These are phyloP conservation scores for Lasiodiplodia hormozganensis DNA, from an alignment of 2,329 filamentous ascomycete genomes.

Conservation along the genomic window DNA sequence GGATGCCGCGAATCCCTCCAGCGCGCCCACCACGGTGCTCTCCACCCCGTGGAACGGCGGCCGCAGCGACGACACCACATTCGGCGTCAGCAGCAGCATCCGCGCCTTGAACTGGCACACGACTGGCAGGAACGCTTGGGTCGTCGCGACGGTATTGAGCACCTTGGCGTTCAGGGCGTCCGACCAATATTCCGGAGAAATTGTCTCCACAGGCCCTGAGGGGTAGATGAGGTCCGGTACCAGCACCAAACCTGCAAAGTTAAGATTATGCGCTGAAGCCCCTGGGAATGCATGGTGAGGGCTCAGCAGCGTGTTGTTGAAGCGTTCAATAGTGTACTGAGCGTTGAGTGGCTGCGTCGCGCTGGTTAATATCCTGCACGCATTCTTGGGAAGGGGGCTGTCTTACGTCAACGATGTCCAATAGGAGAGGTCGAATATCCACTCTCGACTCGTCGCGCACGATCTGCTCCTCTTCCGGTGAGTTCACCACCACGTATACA, in stretches of 20 bases:
- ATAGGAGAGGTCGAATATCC: slow-evolving; percentile 80
- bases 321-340: slow-evolving; percentile 73
- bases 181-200: slow-evolving; percentile 82
- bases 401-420: slow-evolving; percentile 82
- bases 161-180: slow-evolving; percentile 93
- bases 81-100: slow-evolving; percentile 79
- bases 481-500: slow-evolving; percentile 87
- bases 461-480: slow-evolving; percentile 81
- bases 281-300: slow-evolving; percentile 79
- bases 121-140: slow-evolving; percentile 78
- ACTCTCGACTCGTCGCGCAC: slow-evolving; percentile 77
- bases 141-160: slow-evolving; percentile 84
- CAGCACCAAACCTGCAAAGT: slow-evolving; percentile 80
- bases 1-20: slow-evolving; percentile 85
- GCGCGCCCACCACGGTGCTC: slow-evolving; percentile 81
- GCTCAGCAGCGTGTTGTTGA: slow-evolving; percentile 72
- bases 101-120: slow-evolving; percentile 64
- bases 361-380: slow-evolving; percentile 33
- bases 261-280: slow-evolving; percentile 76
- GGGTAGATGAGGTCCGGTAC: slow-evolving; percentile 82
- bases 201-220: slow-evolving; percentile 82
- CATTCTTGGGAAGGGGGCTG: slow-evolving; percentile 14
- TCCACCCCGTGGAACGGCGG: slow-evolving; percentile 86
- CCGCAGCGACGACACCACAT: slow-evolving; percentile 79
- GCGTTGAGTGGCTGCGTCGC: slow-evolving; percentile 68